Percentiles rank a stretch among this genome's conserved stretches.
phyloP scores from a whole-genome alignment of 2,329 filamentous ascomycete species.

The Neopestalotiopsis clavispora region DNA sequence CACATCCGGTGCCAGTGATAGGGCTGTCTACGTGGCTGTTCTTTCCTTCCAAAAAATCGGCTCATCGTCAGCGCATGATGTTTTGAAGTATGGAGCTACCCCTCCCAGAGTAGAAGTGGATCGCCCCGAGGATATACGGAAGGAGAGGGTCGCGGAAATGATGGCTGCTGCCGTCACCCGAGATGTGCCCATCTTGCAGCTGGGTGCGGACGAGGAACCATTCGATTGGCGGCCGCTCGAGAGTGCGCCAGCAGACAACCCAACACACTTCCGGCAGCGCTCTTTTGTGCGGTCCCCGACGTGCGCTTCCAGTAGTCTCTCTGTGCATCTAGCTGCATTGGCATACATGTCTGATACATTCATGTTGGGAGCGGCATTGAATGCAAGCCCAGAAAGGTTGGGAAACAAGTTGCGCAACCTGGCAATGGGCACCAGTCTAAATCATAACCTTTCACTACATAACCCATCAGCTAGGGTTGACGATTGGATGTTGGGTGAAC shows the following conservation, averaged over 20 bases:
- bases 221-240: constrained; percentile 10
- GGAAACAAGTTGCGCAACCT: constrained; percentile 17
- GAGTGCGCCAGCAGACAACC: background rate
- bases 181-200: constrained; percentile 1
- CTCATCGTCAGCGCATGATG: background rate
- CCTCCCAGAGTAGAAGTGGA: background rate
- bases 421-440: constrained; percentile 21
- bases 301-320: background rate
- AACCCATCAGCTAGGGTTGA: constrained; percentile 12
- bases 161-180: background rate
- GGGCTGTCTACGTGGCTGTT: constrained; percentile 19
- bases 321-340: constrained; percentile 17
- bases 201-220: constrained; percentile 6
- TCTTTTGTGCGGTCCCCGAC: background rate
- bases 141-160: background rate
- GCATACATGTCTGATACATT: constrained; percentile 22
- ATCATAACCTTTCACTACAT: constrained; percentile 23
- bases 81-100: background rate
- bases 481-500: constrained; percentile 21
- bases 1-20: background rate
- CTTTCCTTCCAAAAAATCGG: constrained; percentile 20
- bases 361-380: constrained; percentile 15
- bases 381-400: constrained; percentile 8
- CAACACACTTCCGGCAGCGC: background rate
- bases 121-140: background rate